Percentiles rank a stretch among this genome's conserved stretches.
These are phyloP conservation scores for Canavalia gladiata DNA, from an alignment of 306 rosid genomes.

Conservation along the genomic window DNA sequence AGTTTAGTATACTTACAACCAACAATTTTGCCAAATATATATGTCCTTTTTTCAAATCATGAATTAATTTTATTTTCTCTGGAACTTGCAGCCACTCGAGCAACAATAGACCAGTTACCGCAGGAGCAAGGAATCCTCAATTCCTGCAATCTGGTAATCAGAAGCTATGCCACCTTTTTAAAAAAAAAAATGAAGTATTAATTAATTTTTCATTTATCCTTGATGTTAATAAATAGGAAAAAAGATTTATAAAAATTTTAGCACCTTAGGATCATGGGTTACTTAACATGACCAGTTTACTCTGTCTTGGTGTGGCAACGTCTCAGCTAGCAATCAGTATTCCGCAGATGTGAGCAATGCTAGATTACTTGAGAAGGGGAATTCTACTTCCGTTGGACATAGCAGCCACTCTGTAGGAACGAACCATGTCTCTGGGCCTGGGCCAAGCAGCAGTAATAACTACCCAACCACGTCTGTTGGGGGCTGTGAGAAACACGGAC, in stretches of 20 bases:
- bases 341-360: constrained; percentile 22
- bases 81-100: too few species aligned
- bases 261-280: constrained; percentile 1
- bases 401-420: constrained; percentile 54
- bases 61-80: too few species aligned
- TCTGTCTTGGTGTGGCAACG: constrained; percentile 33
- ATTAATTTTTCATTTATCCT: too few species aligned
- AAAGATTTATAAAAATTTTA: background rate
- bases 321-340: constrained; percentile 47
- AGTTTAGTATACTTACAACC: too few species aligned
- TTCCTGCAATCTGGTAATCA: too few species aligned
- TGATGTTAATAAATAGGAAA: too few species aligned
- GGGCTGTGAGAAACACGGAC: background rate
- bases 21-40: too few species aligned
- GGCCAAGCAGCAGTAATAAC: constrained; percentile 55
- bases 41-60: too few species aligned
- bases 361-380: constrained; percentile 37
- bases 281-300: background rate
- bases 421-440: constrained; percentile 41
- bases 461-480: constrained; percentile 47
- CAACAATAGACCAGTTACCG: too few species aligned
- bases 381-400: constrained; percentile 52
- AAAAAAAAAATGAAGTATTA: too few species aligned
- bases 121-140: too few species aligned
- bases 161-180: too few species aligned